Evolutionary conservation across 805 yeast species (phyloP).

Genomic region (Saccharomycopsis sp.): DNA sequence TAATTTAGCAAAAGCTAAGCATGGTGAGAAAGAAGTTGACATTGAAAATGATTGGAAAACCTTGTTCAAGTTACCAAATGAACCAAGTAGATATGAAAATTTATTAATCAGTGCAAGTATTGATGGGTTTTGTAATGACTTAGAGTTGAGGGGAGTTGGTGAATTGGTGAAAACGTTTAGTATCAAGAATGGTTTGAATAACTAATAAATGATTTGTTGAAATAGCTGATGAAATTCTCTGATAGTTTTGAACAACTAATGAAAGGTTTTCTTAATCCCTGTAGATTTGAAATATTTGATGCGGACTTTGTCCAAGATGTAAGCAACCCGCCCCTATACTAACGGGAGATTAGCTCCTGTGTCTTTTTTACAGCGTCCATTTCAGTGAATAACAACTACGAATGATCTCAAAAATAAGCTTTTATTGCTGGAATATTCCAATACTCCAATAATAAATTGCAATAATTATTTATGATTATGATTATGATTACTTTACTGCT

Average conservation of each 20-base stretch:
- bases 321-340: no score
- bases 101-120: slow-evolving; percentile 62
- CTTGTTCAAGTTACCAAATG: slow-evolving; percentile 59
- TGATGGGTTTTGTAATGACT: slow-evolving; percentile 61
- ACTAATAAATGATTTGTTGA: slow-evolving; percentile 19
- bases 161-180: slow-evolving; percentile 59
- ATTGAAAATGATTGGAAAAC: slow-evolving; percentile 58
- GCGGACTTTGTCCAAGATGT: no score
- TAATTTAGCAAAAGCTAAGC: slow-evolving; percentile 51
- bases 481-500: background rate
- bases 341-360: background rate
- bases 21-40: slow-evolving; percentile 42
- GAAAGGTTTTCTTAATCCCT: no score
- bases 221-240: no score
- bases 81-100: slow-evolving; percentile 70
- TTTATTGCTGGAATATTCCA: background rate
- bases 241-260: no score
- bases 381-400: background rate
- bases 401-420: background rate
- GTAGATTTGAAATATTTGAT: no score
- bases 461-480: background rate
- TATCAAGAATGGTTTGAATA: slow-evolving; percentile 44
- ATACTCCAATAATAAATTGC: background rate
- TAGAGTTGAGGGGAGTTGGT: slow-evolving; percentile 63
- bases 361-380: background rate